phyloP scores from a whole-genome alignment of 495 filamentous ascomycete genomes.

The Xylaria intraflava region DNA sequence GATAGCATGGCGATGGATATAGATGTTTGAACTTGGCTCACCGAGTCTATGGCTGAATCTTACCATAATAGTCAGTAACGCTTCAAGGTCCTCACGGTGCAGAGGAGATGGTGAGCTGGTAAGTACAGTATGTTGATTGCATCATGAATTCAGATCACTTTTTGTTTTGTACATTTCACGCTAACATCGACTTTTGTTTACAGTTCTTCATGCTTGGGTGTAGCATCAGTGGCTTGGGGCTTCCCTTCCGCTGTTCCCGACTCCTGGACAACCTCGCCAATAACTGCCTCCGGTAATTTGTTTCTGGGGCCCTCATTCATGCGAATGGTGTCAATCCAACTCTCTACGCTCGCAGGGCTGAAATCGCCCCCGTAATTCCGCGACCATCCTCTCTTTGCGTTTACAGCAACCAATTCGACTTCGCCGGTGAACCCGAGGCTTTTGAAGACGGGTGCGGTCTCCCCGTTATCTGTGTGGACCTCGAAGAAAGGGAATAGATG shows the following conservation, averaged over 20 bases:
- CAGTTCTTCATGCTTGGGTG: constrained; percentile 40
- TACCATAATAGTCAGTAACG: not conserved
- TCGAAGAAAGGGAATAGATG: constrained; percentile 79
- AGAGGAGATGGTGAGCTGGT: not conserved
- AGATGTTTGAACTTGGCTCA: constrained; percentile 20
- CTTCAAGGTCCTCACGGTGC: not conserved
- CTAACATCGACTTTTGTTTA: constrained; percentile 17
- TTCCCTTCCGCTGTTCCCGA: constrained; percentile 28
- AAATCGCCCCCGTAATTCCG: constrained; percentile 60
- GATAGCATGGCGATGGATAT: constrained; percentile 39
- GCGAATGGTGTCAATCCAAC: constrained; percentile 82
- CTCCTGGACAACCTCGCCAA: constrained; percentile 53
- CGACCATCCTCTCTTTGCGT: constrained; percentile 82
- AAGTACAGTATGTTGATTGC: not conserved
- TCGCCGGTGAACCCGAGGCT: constrained; percentile 54
- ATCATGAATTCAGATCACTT: constrained; percentile 2
- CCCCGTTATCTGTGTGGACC: constrained; percentile 57
- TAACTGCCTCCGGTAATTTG: constrained; percentile 68
- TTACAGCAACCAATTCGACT: constrained; percentile 69
- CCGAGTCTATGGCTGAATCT: not conserved
- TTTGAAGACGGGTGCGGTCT: constrained; percentile 47
- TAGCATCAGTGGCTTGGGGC: constrained; percentile 31
- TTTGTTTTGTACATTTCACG: constrained; percentile 6
- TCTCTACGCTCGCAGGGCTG: constrained; percentile 56
- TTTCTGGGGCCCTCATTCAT: constrained; percentile 79